These are phyloP conservation scores for Tulasnella sp. DNA, from an alignment of 768 basidiomycete genomes.

Conservation along the genomic window DNA sequence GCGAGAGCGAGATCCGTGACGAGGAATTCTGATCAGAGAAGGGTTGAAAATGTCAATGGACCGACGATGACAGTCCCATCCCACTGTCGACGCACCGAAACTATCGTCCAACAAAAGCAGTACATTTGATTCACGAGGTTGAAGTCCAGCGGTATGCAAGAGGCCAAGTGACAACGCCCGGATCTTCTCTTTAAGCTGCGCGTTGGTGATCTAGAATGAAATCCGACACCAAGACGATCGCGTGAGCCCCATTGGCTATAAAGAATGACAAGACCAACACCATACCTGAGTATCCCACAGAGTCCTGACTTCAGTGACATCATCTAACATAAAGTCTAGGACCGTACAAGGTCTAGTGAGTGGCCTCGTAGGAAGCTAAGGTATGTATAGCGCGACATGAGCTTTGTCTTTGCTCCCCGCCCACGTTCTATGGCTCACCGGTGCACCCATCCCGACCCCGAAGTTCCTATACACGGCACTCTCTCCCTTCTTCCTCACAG, in stretches of 20 bases:
- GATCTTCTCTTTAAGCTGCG: conserved; percentile 56
- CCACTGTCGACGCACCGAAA: conserved; percentile 47
- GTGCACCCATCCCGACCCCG: conserved; percentile 59
- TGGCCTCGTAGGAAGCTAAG: conserved; percentile 62
- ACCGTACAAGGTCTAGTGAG: conserved; percentile 59
- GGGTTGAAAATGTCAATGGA: not conserved
- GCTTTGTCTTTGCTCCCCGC: not conserved
- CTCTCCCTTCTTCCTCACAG: conserved; percentile 68
- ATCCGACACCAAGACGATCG: too few relatives aligned
- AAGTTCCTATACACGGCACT: conserved; percentile 88
- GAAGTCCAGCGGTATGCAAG: conserved; percentile 41
- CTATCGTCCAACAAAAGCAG: conserved; percentile 70
- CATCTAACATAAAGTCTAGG: conserved; percentile 54
- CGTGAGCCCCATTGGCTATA: too few relatives aligned
- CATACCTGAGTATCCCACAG: conserved; percentile 75
- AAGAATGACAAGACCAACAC: too few relatives aligned
- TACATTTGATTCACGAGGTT: conserved; percentile 51
- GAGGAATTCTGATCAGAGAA: conserved; percentile 48
- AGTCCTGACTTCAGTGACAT: conserved; percentile 54
- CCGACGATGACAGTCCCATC: not conserved
- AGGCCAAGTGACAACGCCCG: conserved; percentile 65
- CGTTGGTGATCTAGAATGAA: conserved; percentile 81
- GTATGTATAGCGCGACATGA: not conserved
- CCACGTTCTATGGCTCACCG: conserved; percentile 17
- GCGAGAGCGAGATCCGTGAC: conserved; percentile 71